A percentile compares a stretch with the other conserved stretches of the same genome.
phyloP scores from a whole-genome alignment of 345 rosid genomes.

The Mallotus nudiflorus region DNA sequence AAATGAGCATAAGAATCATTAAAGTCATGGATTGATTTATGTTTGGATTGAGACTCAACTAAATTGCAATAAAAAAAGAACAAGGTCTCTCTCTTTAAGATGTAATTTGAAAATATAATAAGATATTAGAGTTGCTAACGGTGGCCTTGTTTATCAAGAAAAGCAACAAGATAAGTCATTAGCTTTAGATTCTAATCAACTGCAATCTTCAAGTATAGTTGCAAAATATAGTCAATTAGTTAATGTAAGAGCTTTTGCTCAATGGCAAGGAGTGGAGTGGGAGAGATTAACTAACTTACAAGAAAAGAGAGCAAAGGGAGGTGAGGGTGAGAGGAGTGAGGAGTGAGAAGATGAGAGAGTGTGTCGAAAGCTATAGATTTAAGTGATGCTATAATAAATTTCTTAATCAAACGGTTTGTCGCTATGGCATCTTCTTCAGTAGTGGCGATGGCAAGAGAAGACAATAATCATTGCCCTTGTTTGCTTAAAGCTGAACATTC shows the following conservation, averaged over 20 bases:
- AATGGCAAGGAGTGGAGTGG: too few species aligned
- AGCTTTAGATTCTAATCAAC: conserved; percentile 78
- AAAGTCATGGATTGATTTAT: conserved; percentile 49
- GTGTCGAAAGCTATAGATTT: conserved; percentile 67
- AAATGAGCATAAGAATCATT: conserved; percentile 35
- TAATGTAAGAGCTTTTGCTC: background rate
- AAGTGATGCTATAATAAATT: conserved; percentile 69
- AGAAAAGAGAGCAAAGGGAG: conserved; percentile 62
- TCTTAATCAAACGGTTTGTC: conserved; percentile 56
- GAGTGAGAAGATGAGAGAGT: conserved; percentile 73
- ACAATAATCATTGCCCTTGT: conserved; percentile 57
- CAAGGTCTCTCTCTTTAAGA: conserved; percentile 56
- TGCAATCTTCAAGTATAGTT: conserved; percentile 60
- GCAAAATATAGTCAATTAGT: conserved; percentile 7
- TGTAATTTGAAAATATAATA: conserved; percentile 44
- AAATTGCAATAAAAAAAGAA: conserved; percentile 53
- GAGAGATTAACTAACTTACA: conserved; percentile 39
- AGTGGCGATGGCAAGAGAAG: conserved; percentile 41
- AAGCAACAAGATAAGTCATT: conserved; percentile 60
- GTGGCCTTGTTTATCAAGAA: conserved; percentile 55
- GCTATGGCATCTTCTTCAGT: conserved; percentile 46
- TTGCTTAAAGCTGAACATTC: conserved; percentile 44
- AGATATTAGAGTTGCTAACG: conserved; percentile 36
- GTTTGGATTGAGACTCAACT: conserved; percentile 52
- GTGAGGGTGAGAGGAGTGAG: conserved; percentile 38